phyloP scores from a whole-genome alignment of 441 rosid species.

The Corymbia citriodora region DNA sequence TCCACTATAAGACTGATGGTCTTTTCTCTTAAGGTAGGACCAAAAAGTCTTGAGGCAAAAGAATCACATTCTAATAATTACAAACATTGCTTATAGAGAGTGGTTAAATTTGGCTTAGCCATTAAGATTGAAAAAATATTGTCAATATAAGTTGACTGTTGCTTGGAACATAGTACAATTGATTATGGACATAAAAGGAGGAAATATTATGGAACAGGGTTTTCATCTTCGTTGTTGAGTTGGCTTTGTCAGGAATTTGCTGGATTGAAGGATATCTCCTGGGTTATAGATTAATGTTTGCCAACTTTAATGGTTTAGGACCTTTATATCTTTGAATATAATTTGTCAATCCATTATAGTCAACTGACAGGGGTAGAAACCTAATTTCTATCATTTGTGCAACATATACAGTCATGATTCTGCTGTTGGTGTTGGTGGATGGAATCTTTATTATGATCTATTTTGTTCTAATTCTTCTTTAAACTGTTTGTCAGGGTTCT shows the following conservation, averaged over 20 bases:
- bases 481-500: constrained; percentile 52
- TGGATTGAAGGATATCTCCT: not conserved
- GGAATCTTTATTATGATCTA: not conserved
- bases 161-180: not conserved
- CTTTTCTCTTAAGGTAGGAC: not conserved
- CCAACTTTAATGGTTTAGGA: not conserved
- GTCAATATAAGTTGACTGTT: not conserved
- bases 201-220: not conserved
- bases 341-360: not conserved
- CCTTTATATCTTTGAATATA: not conserved
- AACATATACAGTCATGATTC: not conserved
- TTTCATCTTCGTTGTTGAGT: not conserved
- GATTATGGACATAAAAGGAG: not conserved
- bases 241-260: not conserved
- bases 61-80: not conserved
- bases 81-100: not conserved
- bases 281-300: not conserved
- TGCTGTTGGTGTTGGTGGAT: not conserved
- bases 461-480: not conserved
- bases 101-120: not conserved
- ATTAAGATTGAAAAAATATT: not conserved
- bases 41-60: not conserved
- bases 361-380: not conserved
- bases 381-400: not conserved
- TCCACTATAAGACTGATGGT: not conserved